Evolutionary conservation across 352 stramenopile species (phyloP).

Genomic region (Pythium periplocum): DNA sequence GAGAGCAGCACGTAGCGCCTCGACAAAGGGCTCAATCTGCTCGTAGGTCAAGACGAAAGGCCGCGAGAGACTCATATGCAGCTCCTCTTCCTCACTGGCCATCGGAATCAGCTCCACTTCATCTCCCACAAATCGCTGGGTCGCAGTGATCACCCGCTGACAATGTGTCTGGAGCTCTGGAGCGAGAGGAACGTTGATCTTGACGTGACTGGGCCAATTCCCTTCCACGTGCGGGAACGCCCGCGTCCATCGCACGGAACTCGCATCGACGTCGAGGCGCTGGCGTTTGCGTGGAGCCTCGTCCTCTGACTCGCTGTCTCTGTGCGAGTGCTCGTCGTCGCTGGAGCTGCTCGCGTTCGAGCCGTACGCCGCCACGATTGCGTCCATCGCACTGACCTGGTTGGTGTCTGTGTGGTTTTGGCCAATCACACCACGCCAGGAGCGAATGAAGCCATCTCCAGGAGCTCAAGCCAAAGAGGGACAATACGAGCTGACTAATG

Average conservation of each 20-base stretch:
- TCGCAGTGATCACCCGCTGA: slow-evolving; percentile 22
- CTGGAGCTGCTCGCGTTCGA: slow-evolving; percentile 13
- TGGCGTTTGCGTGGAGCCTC: slow-evolving; percentile 30
- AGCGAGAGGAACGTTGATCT: slow-evolving; percentile 33
- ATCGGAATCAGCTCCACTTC: slow-evolving; percentile 6
- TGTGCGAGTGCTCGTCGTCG: slow-evolving; percentile 7
- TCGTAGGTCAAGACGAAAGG: slow-evolving; percentile 67
- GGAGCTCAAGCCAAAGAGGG: too few relatives aligned
- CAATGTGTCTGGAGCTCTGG: slow-evolving; percentile 21
- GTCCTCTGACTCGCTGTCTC: background rate
- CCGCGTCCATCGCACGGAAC: slow-evolving; percentile 38
- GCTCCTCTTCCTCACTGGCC: slow-evolving; percentile 1
- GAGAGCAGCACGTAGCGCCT: slow-evolving; percentile 52
- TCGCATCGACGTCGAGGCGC: slow-evolving; percentile 13
- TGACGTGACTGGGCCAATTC: slow-evolving; percentile 80
- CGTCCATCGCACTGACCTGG: slow-evolving; percentile 23
- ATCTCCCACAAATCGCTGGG: slow-evolving; percentile 23
- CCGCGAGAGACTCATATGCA: slow-evolving; percentile 74
- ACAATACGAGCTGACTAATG: too few relatives aligned
- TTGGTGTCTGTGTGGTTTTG: background rate
- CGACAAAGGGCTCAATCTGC: slow-evolving; percentile 66
- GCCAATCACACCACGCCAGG: too few relatives aligned
- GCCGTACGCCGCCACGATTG: slow-evolving; percentile 28
- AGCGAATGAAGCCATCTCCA: too few relatives aligned
- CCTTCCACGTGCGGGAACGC: slow-evolving; percentile 70